A percentile compares a stretch with the other conserved stretches of the same genome.
phyloP scores from a whole-genome alignment of 495 filamentous ascomycete species.

The Podospora pseudoanserina region DNA sequence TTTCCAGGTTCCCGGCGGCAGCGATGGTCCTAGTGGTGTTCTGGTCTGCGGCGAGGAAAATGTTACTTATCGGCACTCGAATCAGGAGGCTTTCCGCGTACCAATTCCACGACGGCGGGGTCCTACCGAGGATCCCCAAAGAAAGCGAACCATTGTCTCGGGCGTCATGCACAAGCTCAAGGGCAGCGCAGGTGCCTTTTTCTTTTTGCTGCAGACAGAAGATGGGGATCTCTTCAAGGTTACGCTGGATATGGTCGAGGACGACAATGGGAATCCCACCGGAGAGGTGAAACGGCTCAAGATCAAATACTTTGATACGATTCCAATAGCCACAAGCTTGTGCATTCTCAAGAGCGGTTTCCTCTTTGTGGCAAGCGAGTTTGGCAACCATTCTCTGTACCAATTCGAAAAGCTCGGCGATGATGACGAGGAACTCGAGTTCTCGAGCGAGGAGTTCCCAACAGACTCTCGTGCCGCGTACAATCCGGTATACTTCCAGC shows the following conservation, averaged over 20 bases:
- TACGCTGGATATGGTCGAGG: conserved; percentile 84
- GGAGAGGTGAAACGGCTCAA: conserved; percentile 77
- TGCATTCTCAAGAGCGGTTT: conserved; percentile 95
- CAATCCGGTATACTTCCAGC: conserved; percentile 77
- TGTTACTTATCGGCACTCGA: conserved; percentile 91
- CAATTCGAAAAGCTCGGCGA: conserved; percentile 98
- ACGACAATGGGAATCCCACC: conserved; percentile 70
- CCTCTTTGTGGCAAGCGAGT: conserved; percentile 87
- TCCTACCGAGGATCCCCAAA: conserved; percentile 83
- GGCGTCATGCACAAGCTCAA: conserved; percentile 97
- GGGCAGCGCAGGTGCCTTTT: conserved; percentile 78
- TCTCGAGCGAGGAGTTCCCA: conserved; percentile 76
- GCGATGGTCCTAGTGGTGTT: conserved; percentile 90
- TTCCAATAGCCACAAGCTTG: conserved; percentile 79
- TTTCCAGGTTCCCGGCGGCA: conserved; percentile 93
- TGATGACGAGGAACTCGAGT: conserved; percentile 84
- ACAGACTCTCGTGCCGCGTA: conserved; percentile 66
- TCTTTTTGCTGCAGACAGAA: conserved; percentile 92
- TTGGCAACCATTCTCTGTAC: conserved; percentile 91
- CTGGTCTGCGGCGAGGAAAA: conserved; percentile 92
- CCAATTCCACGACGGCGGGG: conserved; percentile 83
- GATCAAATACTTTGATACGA: conserved; percentile 98
- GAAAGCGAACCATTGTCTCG: conserved; percentile 78
- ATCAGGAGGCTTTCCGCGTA: conserved; percentile 83
- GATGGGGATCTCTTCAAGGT: conserved; percentile 98